These are phyloP conservation scores for Phytophthora tubulina DNA, from an alignment of 352 stramenopile genomes.

Conservation along the genomic window DNA sequence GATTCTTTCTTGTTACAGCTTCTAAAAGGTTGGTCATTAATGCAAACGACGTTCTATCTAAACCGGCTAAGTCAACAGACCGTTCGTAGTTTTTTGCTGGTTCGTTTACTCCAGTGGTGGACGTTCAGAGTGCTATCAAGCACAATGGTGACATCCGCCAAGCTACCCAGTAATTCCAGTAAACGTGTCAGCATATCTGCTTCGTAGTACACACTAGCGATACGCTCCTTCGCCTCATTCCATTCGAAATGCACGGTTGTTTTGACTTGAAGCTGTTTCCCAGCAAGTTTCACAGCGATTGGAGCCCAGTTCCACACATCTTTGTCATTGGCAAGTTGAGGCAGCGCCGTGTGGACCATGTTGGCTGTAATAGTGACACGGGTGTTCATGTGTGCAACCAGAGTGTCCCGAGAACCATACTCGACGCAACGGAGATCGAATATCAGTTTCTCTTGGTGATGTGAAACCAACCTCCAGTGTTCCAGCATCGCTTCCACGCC, in stretches of 20 bases:
- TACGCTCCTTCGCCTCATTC: background rate
- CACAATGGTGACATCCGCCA: background rate
- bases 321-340: too few species aligned
- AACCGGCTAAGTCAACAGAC: too few species aligned
- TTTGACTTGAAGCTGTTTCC: background rate
- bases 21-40: too few species aligned
- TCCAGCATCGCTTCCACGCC: background rate
- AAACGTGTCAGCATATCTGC: background rate
- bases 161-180: background rate
- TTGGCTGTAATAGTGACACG: background rate
- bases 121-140: background rate
- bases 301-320: too few species aligned
- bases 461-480: background rate
- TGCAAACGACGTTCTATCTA: too few species aligned
- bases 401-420: background rate
- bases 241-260: background rate
- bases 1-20: too few species aligned
- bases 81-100: too few species aligned
- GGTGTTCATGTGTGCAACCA: background rate
- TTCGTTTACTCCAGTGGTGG: too few species aligned
- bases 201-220: background rate
- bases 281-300: background rate
- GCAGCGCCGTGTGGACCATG: too few species aligned
- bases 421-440: background rate
- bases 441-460: background rate